Base-by-base conservation (phyloP, 495 filamentous ascomycete species). In the Penicillium simplicissimum region DNA sequence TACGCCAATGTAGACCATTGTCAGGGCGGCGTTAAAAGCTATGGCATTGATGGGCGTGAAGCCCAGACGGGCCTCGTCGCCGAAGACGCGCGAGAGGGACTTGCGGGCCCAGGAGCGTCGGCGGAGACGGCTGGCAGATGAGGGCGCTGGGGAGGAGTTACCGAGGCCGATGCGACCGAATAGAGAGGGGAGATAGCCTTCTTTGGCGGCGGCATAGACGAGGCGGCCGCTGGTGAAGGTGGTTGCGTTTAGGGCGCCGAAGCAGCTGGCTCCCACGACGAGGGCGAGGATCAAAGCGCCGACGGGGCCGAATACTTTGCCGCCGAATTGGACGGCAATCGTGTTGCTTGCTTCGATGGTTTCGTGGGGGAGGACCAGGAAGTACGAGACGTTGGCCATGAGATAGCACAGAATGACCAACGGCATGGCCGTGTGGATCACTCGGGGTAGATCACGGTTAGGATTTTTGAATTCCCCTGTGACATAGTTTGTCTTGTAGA, bases 351-450 rank as follows among this genome's bases (percentile, higher is more conserved):
- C 87, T 71, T 92, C 90, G 76, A 97, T 93, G 35, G 84, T 81
- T 1, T 79, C 79, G 63, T 88, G 80, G 3, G 95, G 93, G n/a
- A 98, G 85, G 33, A 98, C 95, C 52, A 98, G 85, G 79, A 97
- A 96, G 75, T 98, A 98, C 37, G 91, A 82, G 21, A 96, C 70
- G 75, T 97, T 98, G 61, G 93, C 93, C 53, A 96, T 82, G 59
- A 98, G 79, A 76, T 98, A 98, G 64, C 84, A 90, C 37, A 90
- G 56, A 62, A 98, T 97, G 57, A 98, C 95, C 36, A 97, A 78
- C 3, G 96, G 94, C 87, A 98, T 96, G 25, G 94, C 93, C 17
- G 93, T 97, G 74, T 98, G 95, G 61, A 98, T 97, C 21, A 96
- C 92, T 6, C 92, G 88, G 0, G 96, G 96, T 21, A 98, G 87